phyloP scores from a whole-genome alignment of 805 yeast genomes.

The Schizosaccharomyces octosporus region DNA sequence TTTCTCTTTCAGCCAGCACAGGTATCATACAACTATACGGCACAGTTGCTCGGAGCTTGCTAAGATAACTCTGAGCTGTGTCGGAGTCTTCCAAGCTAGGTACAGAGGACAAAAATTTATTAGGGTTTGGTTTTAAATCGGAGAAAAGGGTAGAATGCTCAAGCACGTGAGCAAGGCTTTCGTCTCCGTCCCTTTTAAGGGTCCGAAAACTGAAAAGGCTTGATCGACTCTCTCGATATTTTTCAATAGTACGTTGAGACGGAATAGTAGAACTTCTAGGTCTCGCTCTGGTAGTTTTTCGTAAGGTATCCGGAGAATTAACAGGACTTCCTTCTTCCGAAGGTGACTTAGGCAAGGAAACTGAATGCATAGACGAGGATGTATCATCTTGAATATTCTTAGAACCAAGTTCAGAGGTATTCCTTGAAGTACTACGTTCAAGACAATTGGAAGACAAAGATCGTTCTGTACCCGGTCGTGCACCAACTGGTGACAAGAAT shows the following conservation, averaged over 20 bases:
- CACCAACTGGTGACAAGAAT: too few relatives aligned
- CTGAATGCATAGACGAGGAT: too few relatives aligned
- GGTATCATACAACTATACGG: constrained; percentile 10
- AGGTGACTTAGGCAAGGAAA: too few relatives aligned
- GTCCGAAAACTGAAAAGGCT: not conserved
- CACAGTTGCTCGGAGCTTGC: constrained; percentile 9
- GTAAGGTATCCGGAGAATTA: too few relatives aligned
- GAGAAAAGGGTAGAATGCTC: not conserved
- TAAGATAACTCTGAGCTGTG: constrained; percentile 15
- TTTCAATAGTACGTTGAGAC: not conserved
- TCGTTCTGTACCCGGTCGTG: too few relatives aligned
- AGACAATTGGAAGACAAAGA: too few relatives aligned
- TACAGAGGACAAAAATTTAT: not conserved
- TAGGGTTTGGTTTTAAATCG: not conserved
- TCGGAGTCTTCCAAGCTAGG: constrained; percentile 10
- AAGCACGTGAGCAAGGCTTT: not conserved
- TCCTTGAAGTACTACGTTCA: too few relatives aligned
- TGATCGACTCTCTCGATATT: not conserved
- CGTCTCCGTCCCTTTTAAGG: not conserved
- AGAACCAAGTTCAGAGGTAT: too few relatives aligned
- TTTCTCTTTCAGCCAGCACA: constrained; percentile 14
- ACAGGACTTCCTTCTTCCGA: too few relatives aligned
- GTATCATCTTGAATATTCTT: too few relatives aligned
- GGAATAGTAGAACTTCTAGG: not conserved
- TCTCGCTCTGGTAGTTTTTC: not conserved